These are phyloP conservation scores for Peronospora tabacina DNA, from an alignment of 352 stramenopile genomes.

Conservation along the genomic window DNA sequence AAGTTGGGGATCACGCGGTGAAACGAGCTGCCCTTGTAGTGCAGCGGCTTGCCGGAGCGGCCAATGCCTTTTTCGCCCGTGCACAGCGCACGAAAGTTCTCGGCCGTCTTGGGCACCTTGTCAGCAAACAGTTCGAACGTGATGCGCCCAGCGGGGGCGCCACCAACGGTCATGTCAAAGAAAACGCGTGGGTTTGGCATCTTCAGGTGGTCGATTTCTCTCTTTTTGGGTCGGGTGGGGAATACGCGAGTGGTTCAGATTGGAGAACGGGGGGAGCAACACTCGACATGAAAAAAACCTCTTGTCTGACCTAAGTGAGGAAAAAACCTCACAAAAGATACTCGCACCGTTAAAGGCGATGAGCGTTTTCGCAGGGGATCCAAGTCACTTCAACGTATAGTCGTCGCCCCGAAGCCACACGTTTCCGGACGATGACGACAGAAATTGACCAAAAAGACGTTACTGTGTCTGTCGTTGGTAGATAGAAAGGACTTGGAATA, in stretches of 20 bases:
- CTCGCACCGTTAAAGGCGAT: slow-evolving; percentile 6
- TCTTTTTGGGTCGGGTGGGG: slow-evolving; percentile 14
- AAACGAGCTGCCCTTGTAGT: slow-evolving; percentile 86
- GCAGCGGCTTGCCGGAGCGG: slow-evolving; percentile 63
- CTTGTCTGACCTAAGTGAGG: not conserved
- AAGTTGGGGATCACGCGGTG: slow-evolving; percentile 92
- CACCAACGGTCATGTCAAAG: slow-evolving; percentile 96
- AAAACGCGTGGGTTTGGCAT: slow-evolving; percentile 93
- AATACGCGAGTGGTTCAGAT: slow-evolving; percentile 25
- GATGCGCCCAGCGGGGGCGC: slow-evolving; percentile 87
- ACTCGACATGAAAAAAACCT: slow-evolving; percentile 20
- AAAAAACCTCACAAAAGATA: slow-evolving; percentile 27
- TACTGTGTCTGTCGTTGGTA: slow-evolving; percentile 64
- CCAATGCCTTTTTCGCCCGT: slow-evolving; percentile 94
- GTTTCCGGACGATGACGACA: slow-evolving; percentile 19
- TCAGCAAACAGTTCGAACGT: slow-evolving; percentile 79
- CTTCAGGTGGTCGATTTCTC: slow-evolving; percentile 11
- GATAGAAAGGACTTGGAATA: slow-evolving; percentile 62
- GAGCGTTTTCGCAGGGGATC: slow-evolving; percentile 5
- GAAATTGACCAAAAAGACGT: slow-evolving; percentile 84
- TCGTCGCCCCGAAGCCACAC: slow-evolving; percentile 38
- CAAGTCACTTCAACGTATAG: slow-evolving; percentile 13
- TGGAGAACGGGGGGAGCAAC: not conserved
- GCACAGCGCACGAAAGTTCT: slow-evolving; percentile 98
- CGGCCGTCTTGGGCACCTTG: slow-evolving; percentile 90